Base-by-base conservation (phyloP, 495 filamentous ascomycete species). In the Talaromyces proteolyticus region DNA sequence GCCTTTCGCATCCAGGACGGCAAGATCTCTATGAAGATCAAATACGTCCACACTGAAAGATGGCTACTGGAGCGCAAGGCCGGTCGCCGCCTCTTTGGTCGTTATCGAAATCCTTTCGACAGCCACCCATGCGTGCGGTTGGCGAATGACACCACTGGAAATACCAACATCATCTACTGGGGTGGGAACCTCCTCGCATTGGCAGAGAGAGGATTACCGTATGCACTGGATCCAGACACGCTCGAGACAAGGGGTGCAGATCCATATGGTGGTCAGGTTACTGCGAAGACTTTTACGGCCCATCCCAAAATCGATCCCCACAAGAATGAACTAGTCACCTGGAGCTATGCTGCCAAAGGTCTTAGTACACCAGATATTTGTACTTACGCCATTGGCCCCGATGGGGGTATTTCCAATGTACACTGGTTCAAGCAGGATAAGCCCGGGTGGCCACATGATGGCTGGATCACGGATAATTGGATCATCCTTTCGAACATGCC, bases 301-400 rank as follows among this genome's bases (percentile, higher is more conserved):
- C 80, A 84, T 53, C 80, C 80, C 0, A 84, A 84, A 56, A 64
- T 80, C 43, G 79, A 82, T 50, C 80, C 79, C 1, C 63, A 62
- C 12, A 82, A 73, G 1, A 72, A 74, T 10, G 80, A 84, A 57
- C 69, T 82, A 67, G 51, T 81, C 4, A 75, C 70, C 38, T 80
- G 78, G 50, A 77, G 74, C 3, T 81, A 81, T 51, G 76, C 78
- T 54, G 70, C 70, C 0, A 72, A 72, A 6, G 67, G 69, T 1
- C 62, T 76, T 44, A 70, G 72, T 0, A 68, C 64, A 0, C 58
- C 61, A 1, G 78, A 80, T 40, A 65, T 80, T n/a, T 68, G 65
- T 11, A 66, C 70, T 0, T 80, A 74, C 64, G 71, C 65, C 3
- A 51, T 80, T 17, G 57, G 65, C 25, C 51, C 51, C 0, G 64